phyloP scores from a whole-genome alignment of 176 grass and related monocot genomes.

The Urochloa ruziziensis region DNA sequence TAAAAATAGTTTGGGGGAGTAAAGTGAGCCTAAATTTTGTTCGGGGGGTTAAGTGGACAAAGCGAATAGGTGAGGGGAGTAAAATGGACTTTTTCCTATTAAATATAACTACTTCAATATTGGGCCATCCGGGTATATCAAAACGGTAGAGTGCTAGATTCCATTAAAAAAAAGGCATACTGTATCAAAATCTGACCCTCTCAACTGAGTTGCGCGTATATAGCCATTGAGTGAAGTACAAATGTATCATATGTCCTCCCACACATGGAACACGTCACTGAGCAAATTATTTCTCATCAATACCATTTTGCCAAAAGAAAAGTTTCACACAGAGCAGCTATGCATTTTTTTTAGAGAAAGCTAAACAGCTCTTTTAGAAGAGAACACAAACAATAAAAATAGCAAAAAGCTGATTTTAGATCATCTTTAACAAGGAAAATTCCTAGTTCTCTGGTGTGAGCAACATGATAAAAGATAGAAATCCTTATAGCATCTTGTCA shows the following conservation, averaged over 20 bases:
- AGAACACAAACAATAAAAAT: background rate
- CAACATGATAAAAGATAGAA: slow-evolving; percentile 7
- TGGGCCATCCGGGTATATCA: background rate
- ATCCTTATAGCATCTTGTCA: background rate
- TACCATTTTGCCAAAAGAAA: background rate
- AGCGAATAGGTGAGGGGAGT: too few relatives aligned
- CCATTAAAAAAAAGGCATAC: background rate
- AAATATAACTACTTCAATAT: background rate
- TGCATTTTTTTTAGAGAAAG: background rate
- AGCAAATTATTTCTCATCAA: background rate
- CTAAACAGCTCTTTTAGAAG: background rate
- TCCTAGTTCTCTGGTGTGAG: slow-evolving; percentile 11
- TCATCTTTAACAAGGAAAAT: background rate
- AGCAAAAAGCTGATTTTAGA: background rate
- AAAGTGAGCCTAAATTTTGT: too few relatives aligned
- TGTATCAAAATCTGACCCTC: background rate
- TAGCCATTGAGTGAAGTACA: background rate
- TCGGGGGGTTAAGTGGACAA: too few relatives aligned
- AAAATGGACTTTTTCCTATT: too few relatives aligned
- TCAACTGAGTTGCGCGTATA: background rate
- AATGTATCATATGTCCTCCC: background rate
- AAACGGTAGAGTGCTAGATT: too few relatives aligned
- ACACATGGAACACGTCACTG: background rate
- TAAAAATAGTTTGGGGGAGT: too few relatives aligned
- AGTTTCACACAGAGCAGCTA: background rate